Base-by-base conservation (phyloP, 352 stramenopile species). In the Phytophthora tentaculata region DNA sequence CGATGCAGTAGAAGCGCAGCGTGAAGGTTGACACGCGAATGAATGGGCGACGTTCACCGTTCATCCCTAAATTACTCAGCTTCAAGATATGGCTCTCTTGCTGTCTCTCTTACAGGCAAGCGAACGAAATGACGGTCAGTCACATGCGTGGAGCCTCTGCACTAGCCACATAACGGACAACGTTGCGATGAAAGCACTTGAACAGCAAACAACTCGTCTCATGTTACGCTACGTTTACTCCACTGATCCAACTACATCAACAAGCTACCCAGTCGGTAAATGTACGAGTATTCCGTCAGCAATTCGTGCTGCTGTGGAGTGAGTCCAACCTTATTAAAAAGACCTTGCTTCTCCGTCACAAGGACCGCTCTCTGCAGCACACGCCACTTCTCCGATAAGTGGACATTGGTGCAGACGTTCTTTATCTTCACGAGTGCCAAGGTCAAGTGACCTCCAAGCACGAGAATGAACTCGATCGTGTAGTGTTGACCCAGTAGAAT, bases 281-380 rank as follows among this genome's bases (percentile, higher is more conserved):
- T 35, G 45, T 50, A 64, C 53, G 75, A 83, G 44, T 61, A 56
- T 60, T 83, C 59, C 16, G 61, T 20, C 49, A 80, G 65, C 45
- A 62, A 24, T 23, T 63, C 56, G 53, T 83, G 63, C 24, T 83
- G 67, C 45, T 76, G 65, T 13, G 47, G 47, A 23, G 59, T 61
- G 24, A 76, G 26, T 39, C 26, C 20, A n/a, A n/a, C 20, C 19
- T 71, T 61, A 7, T 32, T 51, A 43, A 14, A 24, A 20, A 10
- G 37, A 45, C 22, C 17, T 28, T 58, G 45, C 24, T 58, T 67
- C 52, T 68, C 69, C 59, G 64, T 64, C 44, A 60, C 65, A 10
- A 67, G 17, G 23, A 77, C 44, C 2, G 65, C 61, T 39, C 28
- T 51, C 24, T 74, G 65, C 24, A 73, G 48, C 28, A 56, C 12